These are phyloP conservation scores for Gynostemma pentaphyllum DNA, from an alignment of 306 rosid species.

Conservation along the genomic window DNA sequence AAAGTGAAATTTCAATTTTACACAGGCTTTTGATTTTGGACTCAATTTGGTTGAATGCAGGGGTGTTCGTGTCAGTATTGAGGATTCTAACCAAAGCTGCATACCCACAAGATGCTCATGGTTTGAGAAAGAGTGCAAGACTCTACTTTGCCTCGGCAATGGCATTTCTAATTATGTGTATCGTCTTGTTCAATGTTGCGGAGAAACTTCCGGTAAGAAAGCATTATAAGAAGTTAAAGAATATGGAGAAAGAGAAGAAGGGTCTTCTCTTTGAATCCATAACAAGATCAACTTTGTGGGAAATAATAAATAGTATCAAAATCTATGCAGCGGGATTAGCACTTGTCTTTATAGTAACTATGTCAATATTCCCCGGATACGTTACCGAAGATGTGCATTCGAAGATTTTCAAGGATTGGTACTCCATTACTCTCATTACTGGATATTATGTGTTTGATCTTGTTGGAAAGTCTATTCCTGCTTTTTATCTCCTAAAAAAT, in stretches of 20 bases:
- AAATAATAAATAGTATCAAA: slow-evolving; percentile 41
- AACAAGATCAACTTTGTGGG: slow-evolving; percentile 51
- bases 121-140: slow-evolving; percentile 22
- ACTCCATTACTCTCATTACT: slow-evolving; percentile 49
- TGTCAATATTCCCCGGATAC: slow-evolving; percentile 77
- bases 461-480: slow-evolving; percentile 61
- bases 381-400: slow-evolving; percentile 88
- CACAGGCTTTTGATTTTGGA: neutral
- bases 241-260: slow-evolving; percentile 28
- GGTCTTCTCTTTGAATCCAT: slow-evolving; percentile 38
- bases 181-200: slow-evolving; percentile 13
- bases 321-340: slow-evolving; percentile 55
- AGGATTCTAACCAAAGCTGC: neutral
- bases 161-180: neutral
- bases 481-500: slow-evolving; percentile 48
- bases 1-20: neutral
- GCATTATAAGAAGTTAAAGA: slow-evolving; percentile 46
- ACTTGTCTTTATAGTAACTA: slow-evolving; percentile 54
- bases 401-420: slow-evolving; percentile 67
- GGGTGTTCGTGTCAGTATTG: neutral
- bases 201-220: slow-evolving; percentile 63
- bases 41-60: neutral
- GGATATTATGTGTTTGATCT: slow-evolving; percentile 66
- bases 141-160: neutral
- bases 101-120: slow-evolving; percentile 16